Conservation (phyloP, 371 early-diverging fungal species). For the Lichtheimia corymbifera region DNA sequence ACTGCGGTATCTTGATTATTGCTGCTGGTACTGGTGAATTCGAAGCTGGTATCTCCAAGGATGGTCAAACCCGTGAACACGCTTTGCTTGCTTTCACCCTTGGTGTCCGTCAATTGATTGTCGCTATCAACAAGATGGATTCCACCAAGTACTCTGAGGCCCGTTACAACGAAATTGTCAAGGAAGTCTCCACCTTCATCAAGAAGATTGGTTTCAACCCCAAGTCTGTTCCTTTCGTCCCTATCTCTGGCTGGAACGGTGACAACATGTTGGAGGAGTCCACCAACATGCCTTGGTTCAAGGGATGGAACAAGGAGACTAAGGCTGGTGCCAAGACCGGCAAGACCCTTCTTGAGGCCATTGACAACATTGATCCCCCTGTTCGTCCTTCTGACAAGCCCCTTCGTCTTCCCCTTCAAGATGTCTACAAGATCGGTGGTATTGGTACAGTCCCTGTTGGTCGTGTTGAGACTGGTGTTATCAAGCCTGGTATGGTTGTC, state of each 20-base stretch:
- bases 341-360: constrained; percentile 93
- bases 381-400: constrained; percentile 90
- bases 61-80: constrained; percentile 99
- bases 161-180: constrained; percentile 93
- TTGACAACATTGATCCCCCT: constrained; percentile 93
- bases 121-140: constrained; percentile 99
- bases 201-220: constrained; percentile 95
- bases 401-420: constrained; percentile 94
- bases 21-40: constrained; percentile 96
- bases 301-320: constrained; percentile 93
- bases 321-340: constrained; percentile 76
- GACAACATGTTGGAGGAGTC: constrained; percentile 97
- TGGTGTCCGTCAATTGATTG: constrained; percentile 96
- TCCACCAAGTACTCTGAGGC: constrained; percentile 93
- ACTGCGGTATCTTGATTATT: constrained; percentile 96
- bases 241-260: constrained; percentile 80
- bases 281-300: constrained; percentile 95
- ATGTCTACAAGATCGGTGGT: constrained; percentile 98
- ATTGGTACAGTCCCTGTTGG: constrained; percentile 96
- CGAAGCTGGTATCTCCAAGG: constrained; percentile 97
- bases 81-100: constrained; percentile 97
- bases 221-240: constrained; percentile 91
- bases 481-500: constrained; percentile 92
- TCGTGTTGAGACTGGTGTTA: constrained; percentile 96
- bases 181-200: constrained; percentile 92